Percentiles rank a stretch among this genome's conserved stretches.
Conservation (phyloP, 2,329 filamentous ascomycete species). For the Tothia fuscella region DNA sequence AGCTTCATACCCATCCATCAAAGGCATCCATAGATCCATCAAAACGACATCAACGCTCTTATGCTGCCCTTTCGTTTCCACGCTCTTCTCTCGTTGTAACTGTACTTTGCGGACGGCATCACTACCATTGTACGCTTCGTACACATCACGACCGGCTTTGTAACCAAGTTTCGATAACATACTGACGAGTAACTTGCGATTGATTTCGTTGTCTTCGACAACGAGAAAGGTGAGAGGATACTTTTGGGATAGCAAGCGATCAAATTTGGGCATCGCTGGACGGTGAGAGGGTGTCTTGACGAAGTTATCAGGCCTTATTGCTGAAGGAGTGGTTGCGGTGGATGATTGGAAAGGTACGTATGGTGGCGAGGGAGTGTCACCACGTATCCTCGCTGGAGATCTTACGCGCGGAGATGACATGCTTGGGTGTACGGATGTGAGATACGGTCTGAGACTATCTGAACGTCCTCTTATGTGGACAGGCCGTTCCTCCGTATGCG, state of each 20-base stretch:
- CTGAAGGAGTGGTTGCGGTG: too few relatives aligned
- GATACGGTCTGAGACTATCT: neutral
- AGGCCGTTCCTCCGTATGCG: neutral
- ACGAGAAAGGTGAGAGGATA: slow-evolving; percentile 56
- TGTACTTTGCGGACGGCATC: slow-evolving; percentile 53
- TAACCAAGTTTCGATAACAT: slow-evolving; percentile 60
- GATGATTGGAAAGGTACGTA: too few relatives aligned
- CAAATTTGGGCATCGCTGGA: slow-evolving; percentile 27
- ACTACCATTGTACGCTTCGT: slow-evolving; percentile 55
- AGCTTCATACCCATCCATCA: slow-evolving; percentile 61
- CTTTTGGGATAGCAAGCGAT: slow-evolving; percentile 45
- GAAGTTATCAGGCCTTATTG: neutral
- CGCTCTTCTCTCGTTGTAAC: too few relatives aligned
- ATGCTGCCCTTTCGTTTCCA: slow-evolving; percentile 32
- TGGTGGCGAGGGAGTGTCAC: neutral
- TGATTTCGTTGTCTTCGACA: slow-evolving; percentile 63
- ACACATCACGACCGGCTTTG: slow-evolving; percentile 38
- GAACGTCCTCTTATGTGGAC: neutral
- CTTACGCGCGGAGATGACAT: neutral
- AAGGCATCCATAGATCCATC: slow-evolving; percentile 70
- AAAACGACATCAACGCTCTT: slow-evolving; percentile 51
- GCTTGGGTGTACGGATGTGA: neutral
- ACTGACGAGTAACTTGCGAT: slow-evolving; percentile 52
- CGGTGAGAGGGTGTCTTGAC: slow-evolving; percentile 1
- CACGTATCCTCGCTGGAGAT: too few relatives aligned